phyloP scores from a whole-genome alignment of 1,139 yeast genomes.

The Saccharomycopsis hybrid region DNA sequence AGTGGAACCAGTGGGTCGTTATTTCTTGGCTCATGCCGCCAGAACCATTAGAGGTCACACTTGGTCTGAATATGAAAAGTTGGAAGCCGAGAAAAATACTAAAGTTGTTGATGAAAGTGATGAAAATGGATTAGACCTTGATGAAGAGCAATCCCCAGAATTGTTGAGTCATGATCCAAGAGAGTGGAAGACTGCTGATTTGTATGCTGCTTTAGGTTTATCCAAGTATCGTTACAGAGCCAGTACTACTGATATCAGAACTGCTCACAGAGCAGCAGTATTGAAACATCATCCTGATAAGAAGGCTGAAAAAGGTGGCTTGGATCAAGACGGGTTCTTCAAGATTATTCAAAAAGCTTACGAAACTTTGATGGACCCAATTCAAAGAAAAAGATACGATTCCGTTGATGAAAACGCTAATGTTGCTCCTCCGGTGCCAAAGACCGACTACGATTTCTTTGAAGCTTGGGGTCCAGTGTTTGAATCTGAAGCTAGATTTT shows the following conservation, averaged over 20 bases:
- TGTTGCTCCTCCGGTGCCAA: conserved; percentile 66
- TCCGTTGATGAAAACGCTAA: conserved; percentile 89
- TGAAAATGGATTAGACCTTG: conserved; percentile 69
- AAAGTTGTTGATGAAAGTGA: conserved; percentile 64
- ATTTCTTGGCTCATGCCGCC: conserved; percentile 93
- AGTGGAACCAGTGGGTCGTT: conserved; percentile 95
- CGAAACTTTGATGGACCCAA: conserved; percentile 81
- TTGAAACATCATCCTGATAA: conserved; percentile 97
- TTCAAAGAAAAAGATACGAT: conserved; percentile 87
- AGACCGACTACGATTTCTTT: conserved; percentile 70
- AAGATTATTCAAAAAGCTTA: conserved; percentile 96
- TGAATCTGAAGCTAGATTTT: conserved; percentile 84
- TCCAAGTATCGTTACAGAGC: conserved; percentile 89
- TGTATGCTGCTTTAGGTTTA: conserved; percentile 92
- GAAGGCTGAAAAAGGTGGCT: conserved; percentile 75
- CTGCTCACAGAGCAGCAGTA: conserved; percentile 96
- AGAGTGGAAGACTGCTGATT: conserved; percentile 96
- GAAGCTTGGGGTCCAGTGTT: conserved; percentile 93
- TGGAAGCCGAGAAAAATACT: conserved; percentile 89
- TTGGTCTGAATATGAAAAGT: conserved; percentile 94
- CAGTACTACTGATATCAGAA: conserved; percentile 86
- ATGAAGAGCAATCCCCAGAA: conserved; percentile 62
- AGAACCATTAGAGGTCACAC: conserved; percentile 96
- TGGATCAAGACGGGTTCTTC: conserved; percentile 93
- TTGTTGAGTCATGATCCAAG: conserved; percentile 88